These are phyloP conservation scores for Prunus yedoensis DNA, from an alignment of 331 rosid species.

Conservation along the genomic window DNA sequence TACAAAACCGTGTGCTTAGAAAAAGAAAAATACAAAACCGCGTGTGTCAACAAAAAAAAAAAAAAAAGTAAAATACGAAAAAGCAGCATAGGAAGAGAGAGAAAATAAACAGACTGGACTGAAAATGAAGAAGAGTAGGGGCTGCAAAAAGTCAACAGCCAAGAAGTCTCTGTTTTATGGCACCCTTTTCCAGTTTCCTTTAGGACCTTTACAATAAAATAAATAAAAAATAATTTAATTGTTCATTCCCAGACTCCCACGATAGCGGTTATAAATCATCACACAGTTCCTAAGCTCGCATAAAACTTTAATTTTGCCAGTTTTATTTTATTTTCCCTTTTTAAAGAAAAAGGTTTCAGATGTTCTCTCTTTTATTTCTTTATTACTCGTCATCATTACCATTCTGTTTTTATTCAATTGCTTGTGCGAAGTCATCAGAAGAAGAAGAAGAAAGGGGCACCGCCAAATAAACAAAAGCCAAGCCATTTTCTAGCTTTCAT, in stretches of 20 bases:
- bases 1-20: too few relatives aligned
- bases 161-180: slow-evolving; percentile 36
- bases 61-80: too few relatives aligned
- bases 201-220: not conserved
- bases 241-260: slow-evolving; percentile 3
- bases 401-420: slow-evolving; percentile 17
- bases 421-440: slow-evolving; percentile 26
- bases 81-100: too few relatives aligned
- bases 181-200: not conserved
- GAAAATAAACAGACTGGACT: too few relatives aligned
- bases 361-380: slow-evolving; percentile 29
- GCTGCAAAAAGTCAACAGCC: slow-evolving; percentile 52
- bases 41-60: too few relatives aligned
- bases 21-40: too few relatives aligned
- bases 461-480: slow-evolving; percentile 22
- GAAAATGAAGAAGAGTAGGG: not conserved
- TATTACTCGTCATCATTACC: slow-evolving; percentile 22
- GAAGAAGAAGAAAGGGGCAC: slow-evolving; percentile 26
- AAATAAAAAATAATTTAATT: not conserved
- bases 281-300: slow-evolving; percentile 27
- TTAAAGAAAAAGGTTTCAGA: slow-evolving; percentile 18
- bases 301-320: slow-evolving; percentile 17
- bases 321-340: not conserved
- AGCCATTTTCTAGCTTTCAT: slow-evolving; percentile 35
- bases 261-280: slow-evolving; percentile 43